These are phyloP conservation scores for Camelina hispida DNA, from an alignment of 345 rosid genomes.

Conservation along the genomic window DNA sequence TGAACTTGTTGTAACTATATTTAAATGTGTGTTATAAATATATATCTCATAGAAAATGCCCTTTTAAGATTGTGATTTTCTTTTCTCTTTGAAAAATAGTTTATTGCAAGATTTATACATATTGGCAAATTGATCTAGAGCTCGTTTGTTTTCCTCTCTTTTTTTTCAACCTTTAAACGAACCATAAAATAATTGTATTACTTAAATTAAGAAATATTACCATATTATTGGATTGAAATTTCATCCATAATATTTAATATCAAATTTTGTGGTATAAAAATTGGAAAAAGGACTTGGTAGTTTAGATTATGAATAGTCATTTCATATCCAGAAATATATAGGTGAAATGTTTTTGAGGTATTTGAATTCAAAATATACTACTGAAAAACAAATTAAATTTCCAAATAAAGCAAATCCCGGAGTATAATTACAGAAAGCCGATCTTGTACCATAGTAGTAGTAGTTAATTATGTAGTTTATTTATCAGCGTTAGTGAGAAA, in stretches of 20 bases:
- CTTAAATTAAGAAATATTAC: not conserved
- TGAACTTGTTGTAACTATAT: not conserved
- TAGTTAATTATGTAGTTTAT: slow-evolving; percentile 41
- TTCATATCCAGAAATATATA: not conserved
- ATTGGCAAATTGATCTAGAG: too few species aligned
- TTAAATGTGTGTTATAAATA: too few species aligned
- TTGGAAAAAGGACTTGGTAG: not conserved
- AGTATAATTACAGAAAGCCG: slow-evolving; percentile 42
- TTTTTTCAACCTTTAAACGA: not conserved
- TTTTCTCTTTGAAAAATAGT: too few species aligned
- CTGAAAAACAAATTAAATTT: not conserved
- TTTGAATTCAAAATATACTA: not conserved
- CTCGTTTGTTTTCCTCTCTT: too few species aligned
- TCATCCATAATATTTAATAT: not conserved
- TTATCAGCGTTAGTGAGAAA: slow-evolving; percentile 45
- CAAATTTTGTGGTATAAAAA: not conserved
- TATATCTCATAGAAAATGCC: not conserved
- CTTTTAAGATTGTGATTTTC: too few species aligned
- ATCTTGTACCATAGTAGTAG: slow-evolving; percentile 33
- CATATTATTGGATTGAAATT: too few species aligned
- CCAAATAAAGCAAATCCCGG: slow-evolving; percentile 53
- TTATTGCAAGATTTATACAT: too few species aligned
- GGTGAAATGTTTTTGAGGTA: not conserved
- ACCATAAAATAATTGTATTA: not conserved
- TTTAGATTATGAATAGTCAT: not conserved